Conservation (phyloP, 352 stramenopile genomes). For the Globisporangium iwayamae region DNA sequence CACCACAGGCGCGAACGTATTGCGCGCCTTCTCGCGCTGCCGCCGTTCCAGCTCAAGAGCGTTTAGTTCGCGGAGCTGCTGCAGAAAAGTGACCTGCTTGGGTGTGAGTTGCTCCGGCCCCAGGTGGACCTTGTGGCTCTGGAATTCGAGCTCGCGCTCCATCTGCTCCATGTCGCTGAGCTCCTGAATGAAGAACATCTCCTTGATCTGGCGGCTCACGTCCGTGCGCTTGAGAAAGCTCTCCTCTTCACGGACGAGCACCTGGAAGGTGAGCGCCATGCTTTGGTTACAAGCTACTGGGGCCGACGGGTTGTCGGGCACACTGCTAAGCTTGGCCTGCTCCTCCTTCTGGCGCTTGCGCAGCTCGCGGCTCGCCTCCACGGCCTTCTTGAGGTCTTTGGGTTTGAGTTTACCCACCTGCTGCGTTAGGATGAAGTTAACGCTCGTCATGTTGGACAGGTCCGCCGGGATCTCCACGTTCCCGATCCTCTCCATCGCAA, state of each 20-base stretch:
- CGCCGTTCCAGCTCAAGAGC: conserved; percentile 19
- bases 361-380: conserved; percentile 71
- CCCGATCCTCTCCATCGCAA: conserved; percentile 32
- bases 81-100: conserved; percentile 46
- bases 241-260: conserved; percentile 54
- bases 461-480: conserved; percentile 65
- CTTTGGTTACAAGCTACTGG: conserved; percentile 2
- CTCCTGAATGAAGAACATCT: conserved; percentile 86
- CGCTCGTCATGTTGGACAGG: conserved; percentile 53
- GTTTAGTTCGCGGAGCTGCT: conserved; percentile 43
- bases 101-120: conserved; percentile 53
- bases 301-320: conserved; percentile 6
- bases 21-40: conserved; percentile 45
- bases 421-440: conserved; percentile 88
- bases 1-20: conserved; percentile 28
- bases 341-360: conserved; percentile 63
- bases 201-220: conserved; percentile 57
- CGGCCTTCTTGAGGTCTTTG: conserved; percentile 88
- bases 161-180: conserved; percentile 60
- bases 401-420: conserved; percentile 86
- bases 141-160: conserved; percentile 84
- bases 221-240: conserved; percentile 30
- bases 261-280: conserved; percentile 39
- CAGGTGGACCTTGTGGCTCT: conserved; percentile 69
- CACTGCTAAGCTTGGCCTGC: conserved; percentile 37